Evolutionary conservation across 2,329 filamentous ascomycete genomes (phyloP), one percentile per base, ranked within the genome.

Genomic region (Pseudonectria buxi): DNA sequence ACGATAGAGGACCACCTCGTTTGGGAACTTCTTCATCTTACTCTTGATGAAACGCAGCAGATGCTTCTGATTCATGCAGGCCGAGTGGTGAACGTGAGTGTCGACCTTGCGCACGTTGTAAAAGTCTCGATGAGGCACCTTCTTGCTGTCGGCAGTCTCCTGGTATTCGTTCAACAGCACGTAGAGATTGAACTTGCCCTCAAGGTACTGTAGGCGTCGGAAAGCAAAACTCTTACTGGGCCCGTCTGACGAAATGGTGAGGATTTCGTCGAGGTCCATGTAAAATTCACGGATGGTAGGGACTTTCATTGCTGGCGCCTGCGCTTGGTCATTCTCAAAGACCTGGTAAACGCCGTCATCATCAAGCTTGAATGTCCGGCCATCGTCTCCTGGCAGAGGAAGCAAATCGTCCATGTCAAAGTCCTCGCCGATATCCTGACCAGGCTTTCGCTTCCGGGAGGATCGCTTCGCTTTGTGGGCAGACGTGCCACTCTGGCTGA

Each of bases 31-130:
- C 74, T 95, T 96, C 87, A 98, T 95, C 67, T 98, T 98, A 64
- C 88, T 95, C 65, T 98, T 98, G 69, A 98, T 98, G 64, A 98
- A 98, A 36, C 92, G 86, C 41, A 98, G 69, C 38, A 98, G 67
- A 72, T 98, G 92, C 65, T 98, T 98, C 63, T 98, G 92, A 57
- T 98, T 98, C 92, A 98, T 98, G 60, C 92, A 98, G 15, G 92
- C 92, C 12, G 92, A 98, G 62, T 98, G 92, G 58, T 98, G 92
- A 50, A 98, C 92, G 72, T 98, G 92, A 7, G 92, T 98, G 57
- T 98, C 92, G 33, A 98, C 92, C 62, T 98, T 98, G 57, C 92
- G 78, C 32, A 98, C 92, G 56, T 98, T 98, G 69, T 98, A 98
- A 57, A 98, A 98, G 63, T 98, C 92, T 67, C 92, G 81, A 62